Conservation (phyloP, 768 basidiomycete genomes). For the Boletus fagicola region DNA sequence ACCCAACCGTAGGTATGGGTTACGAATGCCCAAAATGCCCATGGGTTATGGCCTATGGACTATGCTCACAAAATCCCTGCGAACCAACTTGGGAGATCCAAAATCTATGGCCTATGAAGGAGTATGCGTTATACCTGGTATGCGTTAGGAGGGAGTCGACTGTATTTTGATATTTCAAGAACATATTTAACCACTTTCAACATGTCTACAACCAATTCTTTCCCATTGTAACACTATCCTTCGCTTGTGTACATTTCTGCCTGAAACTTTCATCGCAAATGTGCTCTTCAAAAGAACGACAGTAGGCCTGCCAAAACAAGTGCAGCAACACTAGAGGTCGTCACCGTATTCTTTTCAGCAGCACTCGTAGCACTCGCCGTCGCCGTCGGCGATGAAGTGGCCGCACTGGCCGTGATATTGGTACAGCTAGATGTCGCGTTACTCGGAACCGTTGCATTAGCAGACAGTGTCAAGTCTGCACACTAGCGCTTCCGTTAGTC, state of each 20-base stretch:
- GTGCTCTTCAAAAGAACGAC: conserved; percentile 11
- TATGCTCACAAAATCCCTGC: too few relatives aligned
- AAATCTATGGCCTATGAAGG: too few relatives aligned
- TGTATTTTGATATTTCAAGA: background rate
- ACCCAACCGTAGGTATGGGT: too few relatives aligned
- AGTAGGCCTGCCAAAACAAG: conserved; percentile 11
- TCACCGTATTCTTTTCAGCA: conserved; percentile 16
- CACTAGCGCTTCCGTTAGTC: conserved; percentile 46
- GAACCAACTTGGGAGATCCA: too few relatives aligned
- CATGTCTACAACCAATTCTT: background rate
- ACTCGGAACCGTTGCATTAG: conserved; percentile 47
- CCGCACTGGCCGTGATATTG: conserved; percentile 29
- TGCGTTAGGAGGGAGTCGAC: too few relatives aligned
- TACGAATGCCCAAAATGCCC: too few relatives aligned
- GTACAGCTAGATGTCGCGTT: conserved; percentile 36
- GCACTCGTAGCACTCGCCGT: conserved; percentile 17
- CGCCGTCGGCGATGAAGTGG: conserved; percentile 15
- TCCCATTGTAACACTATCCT: background rate
- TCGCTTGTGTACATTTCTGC: background rate
- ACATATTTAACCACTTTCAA: background rate
- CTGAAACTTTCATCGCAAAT: background rate
- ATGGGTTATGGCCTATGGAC: too few relatives aligned
- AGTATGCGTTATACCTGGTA: too few relatives aligned
- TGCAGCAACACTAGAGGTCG: conserved; percentile 7
- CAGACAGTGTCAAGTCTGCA: conserved; percentile 72